These are phyloP conservation scores for Pyrenopolyporus hunteri DNA, from an alignment of 495 filamentous ascomycete species.

Conservation along the genomic window DNA sequence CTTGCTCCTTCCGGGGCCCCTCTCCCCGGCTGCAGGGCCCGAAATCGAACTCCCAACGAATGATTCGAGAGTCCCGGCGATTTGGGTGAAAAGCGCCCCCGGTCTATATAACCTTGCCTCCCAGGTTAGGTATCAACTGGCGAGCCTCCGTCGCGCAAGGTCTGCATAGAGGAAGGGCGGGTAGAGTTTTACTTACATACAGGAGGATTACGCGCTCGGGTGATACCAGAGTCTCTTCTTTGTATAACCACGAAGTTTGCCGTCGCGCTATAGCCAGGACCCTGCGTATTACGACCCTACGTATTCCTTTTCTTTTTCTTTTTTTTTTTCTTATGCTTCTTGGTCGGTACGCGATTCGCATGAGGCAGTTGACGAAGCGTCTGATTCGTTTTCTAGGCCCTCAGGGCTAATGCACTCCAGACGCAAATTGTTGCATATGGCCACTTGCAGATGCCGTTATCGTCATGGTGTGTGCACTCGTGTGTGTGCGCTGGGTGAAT, in stretches of 20 bases:
- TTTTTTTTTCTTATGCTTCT: slow-evolving; percentile 16
- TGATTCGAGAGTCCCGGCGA: slow-evolving; percentile 22
- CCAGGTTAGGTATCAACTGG: slow-evolving; percentile 32
- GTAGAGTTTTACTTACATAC: background rate
- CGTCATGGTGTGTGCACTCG: slow-evolving; percentile 25
- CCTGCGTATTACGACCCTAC: too few species aligned
- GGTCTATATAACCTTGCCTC: slow-evolving; percentile 8
- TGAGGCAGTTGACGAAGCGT: too few species aligned
- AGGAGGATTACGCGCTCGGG: slow-evolving; percentile 32
- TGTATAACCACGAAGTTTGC: slow-evolving; percentile 14
- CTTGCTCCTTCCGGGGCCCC: slow-evolving; percentile 22
- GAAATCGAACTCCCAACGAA: slow-evolving; percentile 29
- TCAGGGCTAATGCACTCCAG: slow-evolving; percentile 36
- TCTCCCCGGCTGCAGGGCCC: slow-evolving; percentile 19
- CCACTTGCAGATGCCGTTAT: slow-evolving; percentile 26
- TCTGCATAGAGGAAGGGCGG: slow-evolving; percentile 2
- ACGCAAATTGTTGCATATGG: slow-evolving; percentile 34
- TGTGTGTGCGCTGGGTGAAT: slow-evolving; percentile 26
- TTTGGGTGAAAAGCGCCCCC: slow-evolving; percentile 20
- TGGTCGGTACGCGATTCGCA: slow-evolving; percentile 3
- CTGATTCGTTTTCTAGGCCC: slow-evolving; percentile 26
- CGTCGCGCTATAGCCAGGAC: slow-evolving; percentile 14
- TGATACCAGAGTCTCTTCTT: slow-evolving; percentile 20
- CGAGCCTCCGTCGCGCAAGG: slow-evolving; percentile 24
- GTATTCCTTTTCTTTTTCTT: slow-evolving; percentile 1